Conservation (phyloP, 2,329 filamentous ascomycete genomes). For the Tolypocladium nubicola region DNA sequence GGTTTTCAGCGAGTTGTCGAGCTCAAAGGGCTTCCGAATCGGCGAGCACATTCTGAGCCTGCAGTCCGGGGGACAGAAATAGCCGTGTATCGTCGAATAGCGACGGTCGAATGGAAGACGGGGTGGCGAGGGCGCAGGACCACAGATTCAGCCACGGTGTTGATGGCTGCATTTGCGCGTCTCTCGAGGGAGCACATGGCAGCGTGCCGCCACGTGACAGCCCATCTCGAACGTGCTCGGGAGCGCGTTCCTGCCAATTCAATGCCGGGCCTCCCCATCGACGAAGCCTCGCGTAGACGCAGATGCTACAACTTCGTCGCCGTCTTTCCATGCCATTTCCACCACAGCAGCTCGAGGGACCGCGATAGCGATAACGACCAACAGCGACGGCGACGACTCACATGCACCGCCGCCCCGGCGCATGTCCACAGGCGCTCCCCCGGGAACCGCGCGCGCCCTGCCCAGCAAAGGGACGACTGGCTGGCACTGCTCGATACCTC, state of each 20-base stretch:
- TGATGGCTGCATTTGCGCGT: not conserved
- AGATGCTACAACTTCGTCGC: not conserved
- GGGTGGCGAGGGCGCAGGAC: not conserved
- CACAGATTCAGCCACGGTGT: too few species aligned
- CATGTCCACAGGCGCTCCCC: not conserved
- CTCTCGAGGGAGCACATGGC: not conserved
- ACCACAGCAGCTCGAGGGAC: not conserved
- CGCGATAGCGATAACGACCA: too few species aligned
- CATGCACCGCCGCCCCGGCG: not conserved
- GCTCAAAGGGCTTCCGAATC: not conserved
- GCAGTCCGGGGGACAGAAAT: too few species aligned
- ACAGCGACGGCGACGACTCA: not conserved
- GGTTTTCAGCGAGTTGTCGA: too few species aligned
- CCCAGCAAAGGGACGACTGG: not conserved
- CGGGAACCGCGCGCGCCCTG: not conserved
- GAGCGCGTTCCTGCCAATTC: not conserved
- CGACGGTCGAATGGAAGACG: not conserved
- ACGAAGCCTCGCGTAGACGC: not conserved
- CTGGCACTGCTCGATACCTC: not conserved
- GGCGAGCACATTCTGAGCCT: too few species aligned
- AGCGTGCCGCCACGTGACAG: not conserved
- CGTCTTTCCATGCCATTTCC: not conserved
- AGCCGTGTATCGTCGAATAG: not conserved
- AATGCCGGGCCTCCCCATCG: not conserved
- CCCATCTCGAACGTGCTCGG: not conserved